Evolutionary conservation across 805 yeast genomes (phyloP), one percentile per base, ranked within the genome.

Genomic region (Wickerhamiella dianesei): DNA sequence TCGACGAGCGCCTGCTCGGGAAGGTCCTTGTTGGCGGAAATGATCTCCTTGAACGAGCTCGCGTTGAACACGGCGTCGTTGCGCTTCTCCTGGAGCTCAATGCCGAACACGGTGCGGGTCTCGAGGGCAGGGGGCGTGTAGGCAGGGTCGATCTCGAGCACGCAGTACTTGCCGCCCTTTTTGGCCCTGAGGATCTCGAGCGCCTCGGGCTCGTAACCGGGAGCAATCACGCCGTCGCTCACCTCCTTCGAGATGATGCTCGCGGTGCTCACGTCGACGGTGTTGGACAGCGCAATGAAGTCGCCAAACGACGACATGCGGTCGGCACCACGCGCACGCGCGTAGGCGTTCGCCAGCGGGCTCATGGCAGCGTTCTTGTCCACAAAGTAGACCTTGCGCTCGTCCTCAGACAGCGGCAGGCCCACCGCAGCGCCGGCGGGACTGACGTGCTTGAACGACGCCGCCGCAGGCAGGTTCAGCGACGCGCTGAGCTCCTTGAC

Each of bases 381-480:
- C 57, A 79, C 79, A 53, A 92, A 98, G 75, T 92, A 92, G 54
- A 89, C 77, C 69, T 89, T 83, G 76, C 87, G 88, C 73, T 92
- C 98, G 53, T 79, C 72, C 44, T 88, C 98, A 42, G 82, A 63
- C 59, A 92, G 74, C 55, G 98, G 98, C 58, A 88, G 70, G 58
- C 97, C 98, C 50, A 92, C 96, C 44, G 98, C 98, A 43, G 80
- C 94, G 69, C 98, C 98, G 22, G 98, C 98, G 54, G 98, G 98
- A 32, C 96, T 86, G 51, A 92, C 97, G 68, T 92, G 98, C 74
- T 92, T 92, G 73, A 92, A 92, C 35, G 95, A 85, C 50, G 98
- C 97, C 58, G 98, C 98, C 44, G 98, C 98, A 44, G 98, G 98
- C 59, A 92, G 75, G 67, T 84, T 84, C 63, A 92, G 76, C 46